Evolutionary conservation across 495 filamentous ascomycete genomes (phyloP), one percentile per base, ranked within the genome.

Genomic region (Massariosphaeria phaeospora): DNA sequence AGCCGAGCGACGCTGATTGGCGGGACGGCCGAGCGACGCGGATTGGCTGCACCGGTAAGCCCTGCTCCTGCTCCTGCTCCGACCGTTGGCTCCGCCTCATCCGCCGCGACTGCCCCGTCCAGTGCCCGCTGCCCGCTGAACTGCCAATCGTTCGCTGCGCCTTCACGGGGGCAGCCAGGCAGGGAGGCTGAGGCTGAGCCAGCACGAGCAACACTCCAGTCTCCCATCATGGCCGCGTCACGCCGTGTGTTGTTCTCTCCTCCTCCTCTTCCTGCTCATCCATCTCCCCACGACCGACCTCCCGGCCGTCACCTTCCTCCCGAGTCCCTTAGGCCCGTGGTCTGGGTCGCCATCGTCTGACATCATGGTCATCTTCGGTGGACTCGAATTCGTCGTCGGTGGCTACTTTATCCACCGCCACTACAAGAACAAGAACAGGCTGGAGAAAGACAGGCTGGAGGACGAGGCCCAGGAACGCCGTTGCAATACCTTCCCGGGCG

Each of bases 361-460:
- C 56, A 53, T 52, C 50, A 61, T 61, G 57, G 57, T 61, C 41
- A 27, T 59, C 13, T 34, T 59, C 15, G 56, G 56, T 13, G 56
- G 56, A 9, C 57, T 61, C 3, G 57, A 61, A 29, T 12, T 61
- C 12, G 50, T 61, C 18, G 40, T 50, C 7, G 57, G 57, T 27
- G 57, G 57, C 17, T 55, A 55, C 43, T n/a, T 61, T 11, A 1
- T 51, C 15, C 57, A 61, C 51, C 52, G 48, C 52, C 36, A 55
- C 29, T 33, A 61, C 44, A 61, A 61, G 31, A 55, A 55, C 35
- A 53, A 54, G 26, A 55, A 55, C 35, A 53, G 49, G 26, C 30
- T 44, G 25, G 48, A 59, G 51, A 55, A 55, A 51, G 55, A 34
- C 43, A 61, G 36, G 35, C 18, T 54, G 34, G 13, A 43, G 18